A percentile compares a stretch with the other conserved stretches of the same genome.
Conservation (phyloP, 2,329 filamentous ascomycete species). For the Colletotrichum higginsianum region DNA sequence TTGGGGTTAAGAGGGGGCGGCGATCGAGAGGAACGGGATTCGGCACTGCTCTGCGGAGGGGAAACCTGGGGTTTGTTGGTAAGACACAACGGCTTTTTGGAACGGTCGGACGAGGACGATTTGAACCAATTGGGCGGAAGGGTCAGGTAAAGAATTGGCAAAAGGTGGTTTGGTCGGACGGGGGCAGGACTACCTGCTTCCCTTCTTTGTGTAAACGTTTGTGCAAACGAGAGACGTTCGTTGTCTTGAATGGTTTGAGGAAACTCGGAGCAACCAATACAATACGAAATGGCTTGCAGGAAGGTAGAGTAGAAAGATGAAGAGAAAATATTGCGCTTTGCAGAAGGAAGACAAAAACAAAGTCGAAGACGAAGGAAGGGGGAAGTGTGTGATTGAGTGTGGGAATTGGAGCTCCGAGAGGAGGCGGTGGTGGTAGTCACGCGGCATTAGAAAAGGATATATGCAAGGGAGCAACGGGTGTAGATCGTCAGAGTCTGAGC, state of each 20-base stretch:
- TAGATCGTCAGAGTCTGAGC: constrained; percentile 37
- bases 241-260: constrained; percentile 7
- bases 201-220: background rate
- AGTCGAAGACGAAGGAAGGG: background rate
- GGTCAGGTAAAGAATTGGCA: background rate
- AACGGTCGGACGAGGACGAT: constrained; percentile 36
- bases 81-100: constrained; percentile 40
- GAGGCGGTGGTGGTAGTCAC: constrained; percentile 34
- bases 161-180: background rate
- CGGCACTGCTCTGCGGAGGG: constrained; percentile 42
- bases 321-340: background rate
- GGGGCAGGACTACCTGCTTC: constrained; percentile 17
- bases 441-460: constrained; percentile 25
- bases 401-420: constrained; percentile 24
- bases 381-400: constrained; percentile 1
- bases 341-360: background rate
- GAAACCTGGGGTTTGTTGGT: constrained; percentile 43
- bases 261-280: background rate
- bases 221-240: constrained; percentile 1
- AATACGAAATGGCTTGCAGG: background rate
- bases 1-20: constrained; percentile 62
- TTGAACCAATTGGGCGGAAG: constrained; percentile 28
- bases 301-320: background rate
- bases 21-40: constrained; percentile 41
- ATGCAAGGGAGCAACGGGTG: constrained; percentile 37